Evolutionary conservation across 2,329 filamentous ascomycete species (phyloP).

Genomic region (Rachicladosporium sp.): DNA sequence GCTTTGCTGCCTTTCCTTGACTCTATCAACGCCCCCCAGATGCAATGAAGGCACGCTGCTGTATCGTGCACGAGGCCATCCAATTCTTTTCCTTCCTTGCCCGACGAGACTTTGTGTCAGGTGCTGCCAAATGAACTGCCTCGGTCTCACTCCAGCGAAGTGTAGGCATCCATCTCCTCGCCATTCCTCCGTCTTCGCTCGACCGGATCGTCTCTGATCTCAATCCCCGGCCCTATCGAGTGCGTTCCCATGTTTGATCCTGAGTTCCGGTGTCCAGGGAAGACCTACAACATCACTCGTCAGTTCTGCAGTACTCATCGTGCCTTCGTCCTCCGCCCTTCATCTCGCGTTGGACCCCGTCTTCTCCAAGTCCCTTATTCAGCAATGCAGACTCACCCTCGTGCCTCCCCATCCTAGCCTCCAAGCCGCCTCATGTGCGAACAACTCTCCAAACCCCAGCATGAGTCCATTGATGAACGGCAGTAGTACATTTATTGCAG

Average conservation of each 20-base stretch:
- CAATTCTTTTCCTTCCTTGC: background rate
- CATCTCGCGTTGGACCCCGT: background rate
- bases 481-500: conserved; percentile 87
- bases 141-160: conserved; percentile 49
- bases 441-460: conserved; percentile 92
- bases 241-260: conserved; percentile 31
- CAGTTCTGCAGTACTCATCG: background rate
- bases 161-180: conserved; percentile 51
- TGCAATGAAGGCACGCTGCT: background rate
- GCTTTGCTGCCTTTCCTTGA: no score
- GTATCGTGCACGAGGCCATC: background rate
- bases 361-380: background rate
- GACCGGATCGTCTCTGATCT: conserved; percentile 57
- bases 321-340: background rate
- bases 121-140: background rate
- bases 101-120: background rate
- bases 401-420: conserved; percentile 86
- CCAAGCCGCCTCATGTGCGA: conserved; percentile 92
- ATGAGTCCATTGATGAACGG: conserved; percentile 97
- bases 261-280: conserved; percentile 46
- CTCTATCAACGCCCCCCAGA: no score
- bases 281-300: conserved; percentile 34
- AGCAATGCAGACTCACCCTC: conserved; percentile 48
- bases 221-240: conserved; percentile 64
- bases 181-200: conserved; percentile 40